Percentiles rank a stretch among this genome's conserved stretches.
These are phyloP conservation scores for Bipolaris cookei DNA, from an alignment of 2,329 filamentous ascomycete species.

Conservation along the genomic window DNA sequence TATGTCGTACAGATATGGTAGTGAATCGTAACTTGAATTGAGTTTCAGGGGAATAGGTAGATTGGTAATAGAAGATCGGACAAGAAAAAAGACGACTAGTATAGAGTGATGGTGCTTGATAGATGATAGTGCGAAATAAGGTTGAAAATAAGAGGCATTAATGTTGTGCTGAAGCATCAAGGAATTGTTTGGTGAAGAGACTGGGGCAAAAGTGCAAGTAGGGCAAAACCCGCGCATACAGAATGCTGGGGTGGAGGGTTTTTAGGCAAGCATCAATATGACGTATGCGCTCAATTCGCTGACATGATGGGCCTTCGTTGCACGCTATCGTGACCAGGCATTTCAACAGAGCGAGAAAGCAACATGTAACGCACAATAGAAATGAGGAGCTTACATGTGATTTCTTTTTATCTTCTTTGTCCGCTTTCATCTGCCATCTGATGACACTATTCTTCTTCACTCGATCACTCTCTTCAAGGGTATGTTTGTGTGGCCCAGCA, in stretches of 20 bases:
- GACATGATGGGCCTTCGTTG: constrained; percentile 5
- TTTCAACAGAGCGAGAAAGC: constrained; percentile 5
- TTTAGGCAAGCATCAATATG: constrained; percentile 20
- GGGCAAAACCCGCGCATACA: constrained; percentile 2
- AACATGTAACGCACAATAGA: not conserved
- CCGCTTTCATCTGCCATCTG: constrained; percentile 67
- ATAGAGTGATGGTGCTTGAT: not conserved
- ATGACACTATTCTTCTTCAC: constrained; percentile 83
- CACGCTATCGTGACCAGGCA: constrained; percentile 6
- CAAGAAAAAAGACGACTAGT: not conserved
- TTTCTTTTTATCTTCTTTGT: constrained; percentile 68
- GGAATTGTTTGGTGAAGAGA: constrained; percentile 1
- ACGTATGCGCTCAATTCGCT: constrained; percentile 16
- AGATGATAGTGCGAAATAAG: not conserved
- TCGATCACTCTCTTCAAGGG: constrained; percentile 73
- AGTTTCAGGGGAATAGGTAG: not conserved
- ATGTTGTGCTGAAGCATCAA: not conserved
- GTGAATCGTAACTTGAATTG: not conserved
- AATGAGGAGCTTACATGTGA: constrained; percentile 38
- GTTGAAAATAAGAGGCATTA: constrained; percentile 15
- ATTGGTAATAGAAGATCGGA: not conserved
- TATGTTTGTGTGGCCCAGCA: constrained; percentile 76
- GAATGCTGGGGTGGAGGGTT: constrained; percentile 2
- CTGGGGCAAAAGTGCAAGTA: not conserved
- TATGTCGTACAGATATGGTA: constrained; percentile 25